A percentile compares a stretch with the other conserved stretches of the same genome.
Evolutionary conservation across 176 grass and related monocot species (phyloP).

Genomic region (Leersia perrieri): DNA sequence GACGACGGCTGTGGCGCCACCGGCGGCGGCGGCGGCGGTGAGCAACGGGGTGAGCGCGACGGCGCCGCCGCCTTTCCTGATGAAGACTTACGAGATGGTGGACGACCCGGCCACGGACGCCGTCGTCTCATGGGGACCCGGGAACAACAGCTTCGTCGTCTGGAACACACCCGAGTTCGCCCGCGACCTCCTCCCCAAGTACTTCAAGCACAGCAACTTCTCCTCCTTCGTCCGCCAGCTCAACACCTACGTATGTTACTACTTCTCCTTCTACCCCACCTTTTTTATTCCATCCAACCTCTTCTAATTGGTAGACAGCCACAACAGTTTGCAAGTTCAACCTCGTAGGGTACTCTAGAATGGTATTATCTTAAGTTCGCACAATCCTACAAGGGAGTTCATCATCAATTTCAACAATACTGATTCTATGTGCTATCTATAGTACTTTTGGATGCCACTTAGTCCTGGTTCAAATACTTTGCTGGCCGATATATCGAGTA

Average conservation of each 20-base stretch:
- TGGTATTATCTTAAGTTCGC: not conserved
- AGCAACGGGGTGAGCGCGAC: slow-evolving; percentile 29
- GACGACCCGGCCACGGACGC: slow-evolving; percentile 76
- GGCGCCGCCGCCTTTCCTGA: slow-evolving; percentile 71
- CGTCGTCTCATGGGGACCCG: slow-evolving; percentile 67
- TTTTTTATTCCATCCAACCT: too few relatives aligned
- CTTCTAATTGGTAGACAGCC: too few relatives aligned
- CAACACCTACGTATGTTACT: slow-evolving; percentile 86
- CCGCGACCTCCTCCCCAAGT: slow-evolving; percentile 84
- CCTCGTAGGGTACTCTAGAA: not conserved
- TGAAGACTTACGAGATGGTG: slow-evolving; percentile 95
- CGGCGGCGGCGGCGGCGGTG: not conserved
- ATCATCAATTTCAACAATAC: not conserved
- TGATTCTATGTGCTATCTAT: not conserved
- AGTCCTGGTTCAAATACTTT: not conserved
- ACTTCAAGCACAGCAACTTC: slow-evolving; percentile 97
- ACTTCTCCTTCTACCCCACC: too few relatives aligned
- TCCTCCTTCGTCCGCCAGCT: slow-evolving; percentile 89
- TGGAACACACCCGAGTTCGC: slow-evolving; percentile 95
- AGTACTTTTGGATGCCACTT: not conserved
- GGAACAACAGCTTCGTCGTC: slow-evolving; percentile 86
- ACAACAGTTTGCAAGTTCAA: not conserved
- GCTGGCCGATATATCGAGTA: not conserved
- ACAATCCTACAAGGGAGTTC: too few relatives aligned
- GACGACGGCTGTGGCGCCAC: slow-evolving; percentile 8